These are phyloP conservation scores for Teratosphaeria destructans DNA, from an alignment of 2,329 filamentous ascomycete species.

Conservation along the genomic window DNA sequence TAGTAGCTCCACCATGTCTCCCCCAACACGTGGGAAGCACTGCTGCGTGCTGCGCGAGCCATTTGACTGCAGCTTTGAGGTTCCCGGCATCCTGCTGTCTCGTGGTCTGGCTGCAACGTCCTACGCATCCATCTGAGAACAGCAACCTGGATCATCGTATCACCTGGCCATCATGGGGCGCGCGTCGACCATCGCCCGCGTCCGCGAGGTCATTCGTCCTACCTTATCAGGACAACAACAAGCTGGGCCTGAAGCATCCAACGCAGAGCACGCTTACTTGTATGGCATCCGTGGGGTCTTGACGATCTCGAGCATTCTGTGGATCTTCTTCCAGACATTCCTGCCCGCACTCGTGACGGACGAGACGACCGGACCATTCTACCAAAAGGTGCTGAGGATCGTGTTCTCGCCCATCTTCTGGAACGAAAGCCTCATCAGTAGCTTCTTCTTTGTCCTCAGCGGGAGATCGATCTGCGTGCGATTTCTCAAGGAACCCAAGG, in stretches of 20 bases:
- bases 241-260: not conserved
- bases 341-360: slow-evolving; percentile 32
- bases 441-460: slow-evolving; percentile 37
- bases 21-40: not conserved
- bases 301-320: slow-evolving; percentile 34
- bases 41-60: not conserved
- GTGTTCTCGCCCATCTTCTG: slow-evolving; percentile 36
- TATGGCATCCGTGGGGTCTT: slow-evolving; percentile 36
- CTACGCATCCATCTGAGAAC: not conserved
- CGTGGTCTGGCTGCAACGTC: not conserved
- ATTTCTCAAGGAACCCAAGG: slow-evolving; percentile 30
- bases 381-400: slow-evolving; percentile 33
- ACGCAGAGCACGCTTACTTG: slow-evolving; percentile 21
- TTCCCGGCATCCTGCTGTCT: not conserved
- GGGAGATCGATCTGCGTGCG: slow-evolving; percentile 34
- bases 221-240: not conserved
- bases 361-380: slow-evolving; percentile 22
- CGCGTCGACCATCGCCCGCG: not conserved
- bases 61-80: not conserved
- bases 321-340: slow-evolving; percentile 37
- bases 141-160: not conserved
- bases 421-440: slow-evolving; percentile 37
- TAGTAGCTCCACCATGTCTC: not conserved
- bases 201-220: not conserved
- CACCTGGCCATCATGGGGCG: not conserved